Conservation (phyloP, 768 basidiomycete species). For the Suillus spraguei region DNA sequence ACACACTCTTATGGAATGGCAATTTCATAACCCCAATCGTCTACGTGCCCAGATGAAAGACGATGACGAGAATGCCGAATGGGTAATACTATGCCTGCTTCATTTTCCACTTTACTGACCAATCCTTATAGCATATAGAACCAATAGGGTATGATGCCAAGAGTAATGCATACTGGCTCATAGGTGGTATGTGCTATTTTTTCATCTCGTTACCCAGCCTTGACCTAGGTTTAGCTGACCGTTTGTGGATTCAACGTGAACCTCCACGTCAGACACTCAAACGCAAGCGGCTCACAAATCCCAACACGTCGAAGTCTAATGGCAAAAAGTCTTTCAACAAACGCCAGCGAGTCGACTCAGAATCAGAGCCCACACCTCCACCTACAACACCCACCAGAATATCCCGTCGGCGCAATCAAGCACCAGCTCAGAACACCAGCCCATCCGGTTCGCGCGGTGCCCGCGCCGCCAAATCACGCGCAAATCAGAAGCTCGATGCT, state of each 20-base stretch:
- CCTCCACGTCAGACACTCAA: slow-evolving; percentile 51
- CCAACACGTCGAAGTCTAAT: slow-evolving; percentile 15
- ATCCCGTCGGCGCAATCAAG: slow-evolving; percentile 20
- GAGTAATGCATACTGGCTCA: slow-evolving; percentile 82
- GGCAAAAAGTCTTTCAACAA: slow-evolving; percentile 27
- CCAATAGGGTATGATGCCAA: slow-evolving; percentile 84
- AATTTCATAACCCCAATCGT: slow-evolving; percentile 77
- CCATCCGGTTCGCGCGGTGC: slow-evolving; percentile 45
- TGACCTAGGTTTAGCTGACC: slow-evolving; percentile 55
- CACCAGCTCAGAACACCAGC: slow-evolving; percentile 4
- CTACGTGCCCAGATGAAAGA: slow-evolving; percentile 73
- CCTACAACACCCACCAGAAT: slow-evolving; percentile 15
- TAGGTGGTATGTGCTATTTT: slow-evolving; percentile 58
- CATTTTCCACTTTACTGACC: slow-evolving; percentile 8
- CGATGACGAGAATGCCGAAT: slow-evolving; percentile 75
- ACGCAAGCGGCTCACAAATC: slow-evolving; percentile 45
- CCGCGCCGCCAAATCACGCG: slow-evolving; percentile 71
- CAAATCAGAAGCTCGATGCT: slow-evolving; percentile 66
- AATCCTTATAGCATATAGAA: slow-evolving; percentile 67
- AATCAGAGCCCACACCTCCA: slow-evolving; percentile 6
- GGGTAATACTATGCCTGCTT: slow-evolving; percentile 53
- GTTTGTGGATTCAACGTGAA: slow-evolving; percentile 85
- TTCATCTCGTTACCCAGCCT: background rate
- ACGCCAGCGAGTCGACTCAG: slow-evolving; percentile 26
- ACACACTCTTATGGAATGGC: slow-evolving; percentile 80